Conservation (phyloP, 805 yeast genomes). For the Zygotorulaspora chibaensis region DNA sequence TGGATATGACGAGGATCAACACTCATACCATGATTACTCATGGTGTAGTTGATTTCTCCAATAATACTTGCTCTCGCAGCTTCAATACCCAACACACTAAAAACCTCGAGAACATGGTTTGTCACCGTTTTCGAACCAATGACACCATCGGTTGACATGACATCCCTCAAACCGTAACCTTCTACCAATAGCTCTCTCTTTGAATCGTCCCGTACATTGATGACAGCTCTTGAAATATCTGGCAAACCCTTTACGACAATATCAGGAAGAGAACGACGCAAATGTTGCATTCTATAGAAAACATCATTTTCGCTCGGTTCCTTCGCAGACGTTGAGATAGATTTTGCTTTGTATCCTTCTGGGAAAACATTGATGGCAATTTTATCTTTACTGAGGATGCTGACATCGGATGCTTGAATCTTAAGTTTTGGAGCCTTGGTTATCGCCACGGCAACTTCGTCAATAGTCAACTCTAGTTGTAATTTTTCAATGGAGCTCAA, state of each 20-base stretch:
- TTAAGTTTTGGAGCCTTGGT: slow-evolving; percentile 84
- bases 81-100: slow-evolving; percentile 89
- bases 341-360: slow-evolving; percentile 41
- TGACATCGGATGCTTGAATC: slow-evolving; percentile 66
- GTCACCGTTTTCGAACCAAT: slow-evolving; percentile 82
- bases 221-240: slow-evolving; percentile 91
- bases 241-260: slow-evolving; percentile 92
- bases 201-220: slow-evolving; percentile 82
- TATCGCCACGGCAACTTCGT: slow-evolving; percentile 81
- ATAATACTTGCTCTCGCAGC: slow-evolving; percentile 94
- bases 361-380: slow-evolving; percentile 58
- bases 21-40: slow-evolving; percentile 99
- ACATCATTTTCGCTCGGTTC: slow-evolving; percentile 46
- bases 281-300: slow-evolving; percentile 83
- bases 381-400: slow-evolving; percentile 58
- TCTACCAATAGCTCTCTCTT: slow-evolving; percentile 91
- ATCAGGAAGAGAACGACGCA: slow-evolving; percentile 78
- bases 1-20: slow-evolving; percentile 99
- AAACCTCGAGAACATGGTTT: slow-evolving; percentile 88
- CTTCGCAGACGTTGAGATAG: slow-evolving; percentile 41
- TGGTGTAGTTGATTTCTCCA: slow-evolving; percentile 91
- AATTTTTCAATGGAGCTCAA: slow-evolving; percentile 77
- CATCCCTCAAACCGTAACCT: slow-evolving; percentile 94
- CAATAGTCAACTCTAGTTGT: slow-evolving; percentile 83
- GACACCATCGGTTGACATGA: slow-evolving; percentile 97